Conservation (phyloP, 2,329 filamentous ascomycete genomes). For the Aspergillus udagawae region DNA sequence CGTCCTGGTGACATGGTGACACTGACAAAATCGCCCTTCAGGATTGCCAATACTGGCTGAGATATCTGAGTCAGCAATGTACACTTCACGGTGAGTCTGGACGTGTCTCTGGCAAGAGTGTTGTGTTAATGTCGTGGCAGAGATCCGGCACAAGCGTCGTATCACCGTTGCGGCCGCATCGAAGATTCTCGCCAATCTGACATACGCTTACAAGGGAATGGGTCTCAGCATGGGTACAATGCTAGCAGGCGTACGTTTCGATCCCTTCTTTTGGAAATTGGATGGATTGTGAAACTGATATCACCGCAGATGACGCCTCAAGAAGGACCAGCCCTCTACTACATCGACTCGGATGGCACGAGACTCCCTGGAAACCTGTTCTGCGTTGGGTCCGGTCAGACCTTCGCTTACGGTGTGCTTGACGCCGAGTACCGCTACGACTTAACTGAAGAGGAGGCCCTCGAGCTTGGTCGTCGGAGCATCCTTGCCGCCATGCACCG, state of each 20-base stretch:
- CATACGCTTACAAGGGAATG: slow-evolving; percentile 99
- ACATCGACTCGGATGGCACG: slow-evolving; percentile 97
- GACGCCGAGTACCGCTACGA: slow-evolving; percentile 95
- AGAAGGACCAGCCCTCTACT: slow-evolving; percentile 96
- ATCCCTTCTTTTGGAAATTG: slow-evolving; percentile 47
- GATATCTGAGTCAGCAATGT: slow-evolving; percentile 98
- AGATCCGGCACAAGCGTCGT: slow-evolving; percentile 97
- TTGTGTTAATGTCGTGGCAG: slow-evolving; percentile 19
- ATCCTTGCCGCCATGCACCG: slow-evolving; percentile 95
- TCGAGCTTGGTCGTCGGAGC: slow-evolving; percentile 85
- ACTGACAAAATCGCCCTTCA: slow-evolving; percentile 29
- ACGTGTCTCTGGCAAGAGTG: background rate
- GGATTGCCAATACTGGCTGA: slow-evolving; percentile 99
- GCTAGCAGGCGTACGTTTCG: slow-evolving; percentile 89
- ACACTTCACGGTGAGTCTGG: slow-evolving; percentile 68
- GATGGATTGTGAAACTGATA: background rate
- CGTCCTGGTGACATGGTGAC: slow-evolving; percentile 1
- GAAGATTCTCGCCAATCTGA: slow-evolving; percentile 97
- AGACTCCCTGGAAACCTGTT: slow-evolving; percentile 91
- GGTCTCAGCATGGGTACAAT: slow-evolving; percentile 98
- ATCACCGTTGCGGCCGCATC: slow-evolving; percentile 96
- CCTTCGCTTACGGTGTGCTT: slow-evolving; percentile 96
- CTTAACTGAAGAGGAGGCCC: slow-evolving; percentile 76
- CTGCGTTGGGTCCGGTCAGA: slow-evolving; percentile 97
- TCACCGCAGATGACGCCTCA: slow-evolving; percentile 53